These are phyloP conservation scores for Climacium dendroides DNA, from an alignment of 225 moss, liverwort and hornwort genomes.

Conservation along the genomic window DNA sequence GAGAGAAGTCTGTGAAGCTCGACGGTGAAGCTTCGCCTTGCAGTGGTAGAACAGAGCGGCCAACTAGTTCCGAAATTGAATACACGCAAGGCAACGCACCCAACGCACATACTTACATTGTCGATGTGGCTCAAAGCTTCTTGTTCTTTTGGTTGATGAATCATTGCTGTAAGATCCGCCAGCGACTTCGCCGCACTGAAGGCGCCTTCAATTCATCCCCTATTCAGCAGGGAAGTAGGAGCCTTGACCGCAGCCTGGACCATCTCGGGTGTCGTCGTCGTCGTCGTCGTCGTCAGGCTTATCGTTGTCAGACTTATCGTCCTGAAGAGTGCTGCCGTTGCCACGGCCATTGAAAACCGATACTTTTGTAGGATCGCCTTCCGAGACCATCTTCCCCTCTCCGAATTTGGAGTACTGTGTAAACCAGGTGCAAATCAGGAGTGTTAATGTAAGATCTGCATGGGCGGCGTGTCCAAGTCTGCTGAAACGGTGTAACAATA, in stretches of 20 bases:
- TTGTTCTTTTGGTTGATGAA: not conserved
- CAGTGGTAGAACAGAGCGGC: not conserved
- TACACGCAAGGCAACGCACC: not conserved
- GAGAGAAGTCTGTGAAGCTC: too few relatives aligned
- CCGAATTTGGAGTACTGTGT: not conserved
- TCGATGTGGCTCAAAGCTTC: not conserved
- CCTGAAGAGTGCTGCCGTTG: not conserved
- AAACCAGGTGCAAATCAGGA: not conserved
- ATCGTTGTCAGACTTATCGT: not conserved
- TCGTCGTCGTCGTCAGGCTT: too few relatives aligned
- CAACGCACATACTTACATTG: not conserved
- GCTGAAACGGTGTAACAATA: not conserved
- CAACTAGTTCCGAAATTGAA: not conserved
- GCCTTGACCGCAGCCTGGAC: too few relatives aligned
- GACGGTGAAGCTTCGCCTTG: not conserved
- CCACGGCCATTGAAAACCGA: not conserved
- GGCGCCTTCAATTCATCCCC: not conserved
- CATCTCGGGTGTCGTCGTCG: not conserved
- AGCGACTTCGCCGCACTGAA: not conserved
- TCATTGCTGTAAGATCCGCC: not conserved
- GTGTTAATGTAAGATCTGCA: not conserved
- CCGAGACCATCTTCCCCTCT: not conserved
- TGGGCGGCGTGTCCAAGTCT: not conserved
- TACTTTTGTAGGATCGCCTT: not conserved
- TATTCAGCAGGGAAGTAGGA: not conserved